Evolutionary conservation across 768 basidiomycete genomes (phyloP), one percentile per base, ranked within the genome.

Genomic region (Daedalea quercina): DNA sequence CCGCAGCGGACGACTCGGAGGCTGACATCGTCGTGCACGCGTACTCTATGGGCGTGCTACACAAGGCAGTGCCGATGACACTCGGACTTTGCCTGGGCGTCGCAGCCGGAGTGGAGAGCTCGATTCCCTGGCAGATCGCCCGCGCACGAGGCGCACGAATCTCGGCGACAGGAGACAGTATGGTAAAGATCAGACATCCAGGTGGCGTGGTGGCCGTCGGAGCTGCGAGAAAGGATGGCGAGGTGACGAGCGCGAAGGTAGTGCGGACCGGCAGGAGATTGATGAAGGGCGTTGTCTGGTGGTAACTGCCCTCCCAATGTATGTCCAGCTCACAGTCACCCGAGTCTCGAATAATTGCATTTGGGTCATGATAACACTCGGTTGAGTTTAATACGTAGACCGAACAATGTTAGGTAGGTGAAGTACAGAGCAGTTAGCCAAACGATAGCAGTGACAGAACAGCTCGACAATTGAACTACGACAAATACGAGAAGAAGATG

Each of bases 31-130:
- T 70, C 22, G 70, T 84, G 12, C 74, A 81, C 51, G 80, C 85
- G 7, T 70, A 84, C 25, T 85, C 84, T 0, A 85, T 89, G 85
- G 85, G 85, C 1, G 77, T 82, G 3, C 67, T 82, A 15, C 84
- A 87, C 64, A 80, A 80, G 53, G 84, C 87, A 0, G 76, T 87
- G 0, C 84, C 83, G 0, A 82, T 87, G 81, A 87, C 85, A 0
- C 80, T 89, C 3, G 85, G 80, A 0, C 70, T 87, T 28, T 82
- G 84, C 58, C 73, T 84, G 7, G 85, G 85, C 0, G 84, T 86
- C 17, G 84, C 85, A 0, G 71, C 80, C 2, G 73, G 75, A 43
- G 67, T 81, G 9, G 56, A 72, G n/a, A 75, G 72, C 0, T 81
- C 85, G 0, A 59, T 86, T 12, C 76, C 78, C 9, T 79, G 77